Base-by-base conservation (phyloP, 768 basidiomycete genomes). In the Naganishia vaughanmartiniae region DNA sequence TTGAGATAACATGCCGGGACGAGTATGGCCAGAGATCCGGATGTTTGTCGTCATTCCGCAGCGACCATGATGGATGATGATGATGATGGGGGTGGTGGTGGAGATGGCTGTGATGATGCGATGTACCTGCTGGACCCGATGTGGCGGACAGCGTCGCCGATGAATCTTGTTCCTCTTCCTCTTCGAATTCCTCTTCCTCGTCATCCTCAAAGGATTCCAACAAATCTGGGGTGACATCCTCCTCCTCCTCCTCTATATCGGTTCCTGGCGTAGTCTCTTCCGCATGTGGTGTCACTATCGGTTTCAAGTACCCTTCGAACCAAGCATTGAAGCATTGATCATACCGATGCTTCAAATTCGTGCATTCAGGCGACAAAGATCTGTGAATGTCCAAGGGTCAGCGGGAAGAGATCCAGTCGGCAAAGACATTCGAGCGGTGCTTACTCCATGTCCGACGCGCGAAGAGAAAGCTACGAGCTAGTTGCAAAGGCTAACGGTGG, bases 261-360 rank as follows among this genome's bases (percentile, higher is more conserved):
- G 55, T 21, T 9, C 48, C 68, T 42, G 55, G 54, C 67, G 28
- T 31, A n/a, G 30, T 12, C 30, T 42, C 56, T 57, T 67, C 55
- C 33, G 17, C 9, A 10, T 36, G 51, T n/a, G 36, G 33, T 15
- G 39, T 30, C 26, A 83, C 72, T 31, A 76, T 77, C 11, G 93
- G 93, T 77, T 93, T 90, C 28, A 97, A 87, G 80, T 97, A 99
- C 14, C 91, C 92, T 81, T 96, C 93, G 75, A 99, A 93, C 95
- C 94, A 97, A 10, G 90, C 87, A 76, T 96, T 96, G 84, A 98
- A 98, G 84, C 94, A 98, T 0, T 90, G 84, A 81, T 98, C 94
- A 79, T 96, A 98, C 67, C 87, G 83, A 65, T 87, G 87, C 81
- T 98, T 97, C 70, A 95, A 85, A 0, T 90, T 89, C 6, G 94